These are phyloP conservation scores for Nakaseomyces bracarensis DNA, from an alignment of 1,139 yeast species.

Conservation along the genomic window DNA sequence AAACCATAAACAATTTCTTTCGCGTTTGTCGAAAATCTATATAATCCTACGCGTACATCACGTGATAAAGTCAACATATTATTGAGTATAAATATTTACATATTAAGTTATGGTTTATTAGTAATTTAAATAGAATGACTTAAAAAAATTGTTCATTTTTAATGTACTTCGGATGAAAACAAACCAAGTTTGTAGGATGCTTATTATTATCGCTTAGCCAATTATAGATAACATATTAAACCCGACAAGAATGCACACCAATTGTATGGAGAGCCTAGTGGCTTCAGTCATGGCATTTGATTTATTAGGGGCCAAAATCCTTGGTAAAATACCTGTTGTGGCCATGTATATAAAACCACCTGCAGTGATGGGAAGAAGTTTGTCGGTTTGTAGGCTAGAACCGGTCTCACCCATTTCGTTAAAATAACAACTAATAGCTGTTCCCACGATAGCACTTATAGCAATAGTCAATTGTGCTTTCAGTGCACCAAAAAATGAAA, in stretches of 20 bases:
- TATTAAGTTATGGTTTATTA: too few relatives aligned
- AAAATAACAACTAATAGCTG: constrained; percentile 48
- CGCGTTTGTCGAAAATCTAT: neutral
- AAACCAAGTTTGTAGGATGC: too few relatives aligned
- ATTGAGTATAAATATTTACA: constrained; percentile 1
- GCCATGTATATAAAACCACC: constrained; percentile 65
- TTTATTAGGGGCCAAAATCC: constrained; percentile 37
- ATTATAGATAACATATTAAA: constrained; percentile 9
- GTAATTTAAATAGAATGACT: too few relatives aligned
- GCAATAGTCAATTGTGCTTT: constrained; percentile 56
- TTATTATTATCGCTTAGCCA: too few relatives aligned
- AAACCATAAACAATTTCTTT: neutral
- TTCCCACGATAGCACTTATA: constrained; percentile 55
- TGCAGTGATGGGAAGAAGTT: constrained; percentile 60
- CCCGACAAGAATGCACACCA: constrained; percentile 8
- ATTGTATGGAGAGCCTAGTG: constrained; percentile 6
- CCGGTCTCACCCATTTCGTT: constrained; percentile 17
- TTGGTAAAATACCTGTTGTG: constrained; percentile 58
- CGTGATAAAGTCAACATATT: too few relatives aligned
- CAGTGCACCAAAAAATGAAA: constrained; percentile 53
- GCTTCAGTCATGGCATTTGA: constrained; percentile 17
- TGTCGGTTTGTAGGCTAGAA: constrained; percentile 32
- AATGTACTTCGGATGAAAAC: too few relatives aligned
- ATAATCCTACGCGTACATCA: constrained; percentile 1
- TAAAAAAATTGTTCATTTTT: too few relatives aligned